Base-by-base conservation (phyloP, 2,329 filamentous ascomycete species). In the Cladorrhinum sp. region DNA sequence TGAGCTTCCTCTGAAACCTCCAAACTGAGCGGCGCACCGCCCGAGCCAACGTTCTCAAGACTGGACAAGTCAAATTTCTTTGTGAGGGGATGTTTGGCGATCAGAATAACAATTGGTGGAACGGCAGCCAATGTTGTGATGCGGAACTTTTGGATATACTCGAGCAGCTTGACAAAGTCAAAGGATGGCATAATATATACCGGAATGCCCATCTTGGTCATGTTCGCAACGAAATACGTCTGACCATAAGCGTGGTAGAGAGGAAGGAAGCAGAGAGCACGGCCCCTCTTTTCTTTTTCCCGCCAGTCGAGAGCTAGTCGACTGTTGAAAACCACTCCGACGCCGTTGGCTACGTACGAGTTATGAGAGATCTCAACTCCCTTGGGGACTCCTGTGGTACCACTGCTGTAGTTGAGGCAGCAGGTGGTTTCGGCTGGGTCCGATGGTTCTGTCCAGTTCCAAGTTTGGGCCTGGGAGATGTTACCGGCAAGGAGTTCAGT, bases 331-430 rank as follows among this genome's bases (percentile, higher is more conserved):
- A 81, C 77, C 16, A 85, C 82, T 61, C 89, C 85, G 13, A 77
- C 68, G 65, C 85, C 82, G 70, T 93, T 93, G 63, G 90, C 81
- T 49, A 92, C 83, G 68, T 91, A 90, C 66, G 91, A 89, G 62
- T 79, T 78, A 73, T 96, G 91, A n/a, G 86, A 85, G 65, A 95
- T 89, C 74, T 90, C 86, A 13, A 95, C 91, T 10, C 92, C 92
- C 72, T 96, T 96, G 9, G 91, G 90, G 3, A 92, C 80, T 6
- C 92, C 91, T 0, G 92, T 96, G 1, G 89, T 93, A 10, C 91
- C 86, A 27, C 84, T 88, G 65, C 85, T 90, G 75, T 93, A 96
- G 73, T 96, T 95, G 63, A 96, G 81, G 23, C 85, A 87, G 66
- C 88, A 85, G 1, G 84, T 83, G 4, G 81, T 79, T 23, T 75